Evolutionary conservation across 2,329 filamentous ascomycete species (phyloP).

Genomic region (Fusarium neocosmosporiellum): DNA sequence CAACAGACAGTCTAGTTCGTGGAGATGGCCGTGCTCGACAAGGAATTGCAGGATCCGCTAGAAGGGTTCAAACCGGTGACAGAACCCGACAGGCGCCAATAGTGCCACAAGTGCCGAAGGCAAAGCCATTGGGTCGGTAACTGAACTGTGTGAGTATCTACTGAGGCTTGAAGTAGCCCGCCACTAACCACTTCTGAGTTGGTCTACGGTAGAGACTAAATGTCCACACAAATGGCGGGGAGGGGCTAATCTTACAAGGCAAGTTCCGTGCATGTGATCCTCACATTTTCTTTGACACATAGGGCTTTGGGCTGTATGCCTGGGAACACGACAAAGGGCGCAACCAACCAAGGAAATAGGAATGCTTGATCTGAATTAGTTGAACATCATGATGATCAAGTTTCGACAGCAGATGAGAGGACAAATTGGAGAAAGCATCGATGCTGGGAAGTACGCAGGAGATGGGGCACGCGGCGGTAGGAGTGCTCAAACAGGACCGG

Average conservation of each 20-base stretch:
- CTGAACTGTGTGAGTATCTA: not conserved
- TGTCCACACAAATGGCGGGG: not conserved
- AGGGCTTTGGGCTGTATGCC: not conserved
- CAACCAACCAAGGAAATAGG: no score
- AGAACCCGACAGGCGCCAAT: not conserved
- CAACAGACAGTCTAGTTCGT: not conserved
- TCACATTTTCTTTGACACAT: not conserved
- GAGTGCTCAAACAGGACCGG: not conserved
- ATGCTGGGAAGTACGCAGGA: not conserved
- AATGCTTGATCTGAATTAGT: not conserved
- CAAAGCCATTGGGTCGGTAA: not conserved
- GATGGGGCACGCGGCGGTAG: not conserved
- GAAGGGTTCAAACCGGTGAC: not conserved
- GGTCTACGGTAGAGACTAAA: no score
- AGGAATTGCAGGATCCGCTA: no score
- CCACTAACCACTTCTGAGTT: no score
- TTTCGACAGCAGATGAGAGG: not conserved
- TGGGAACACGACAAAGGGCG: not conserved
- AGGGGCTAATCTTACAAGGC: not conserved
- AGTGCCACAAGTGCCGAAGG: not conserved
- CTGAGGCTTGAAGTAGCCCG: not conserved
- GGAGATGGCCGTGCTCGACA: no score
- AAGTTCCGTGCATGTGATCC: not conserved
- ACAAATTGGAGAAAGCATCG: not conserved
- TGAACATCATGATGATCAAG: not conserved